phyloP scores from a whole-genome alignment of 1,139 yeast genomes.

The Suhomyces kunorum region DNA sequence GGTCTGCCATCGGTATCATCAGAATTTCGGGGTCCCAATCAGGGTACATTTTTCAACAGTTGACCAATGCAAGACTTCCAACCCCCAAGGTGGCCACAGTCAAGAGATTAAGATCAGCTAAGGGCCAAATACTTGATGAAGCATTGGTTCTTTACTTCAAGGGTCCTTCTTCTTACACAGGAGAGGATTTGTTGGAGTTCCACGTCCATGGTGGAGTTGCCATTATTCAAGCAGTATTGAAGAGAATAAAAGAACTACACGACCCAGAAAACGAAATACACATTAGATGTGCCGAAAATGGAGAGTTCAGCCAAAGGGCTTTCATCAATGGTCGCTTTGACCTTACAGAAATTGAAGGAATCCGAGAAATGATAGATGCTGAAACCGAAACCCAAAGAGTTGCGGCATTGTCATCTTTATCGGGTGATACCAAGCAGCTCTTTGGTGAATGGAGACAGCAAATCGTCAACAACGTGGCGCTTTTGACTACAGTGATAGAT shows the following conservation, averaged over 20 bases:
- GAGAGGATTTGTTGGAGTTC: slow-evolving; percentile 84
- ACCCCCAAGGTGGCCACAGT: slow-evolving; percentile 56
- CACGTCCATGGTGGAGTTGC: slow-evolving; percentile 96
- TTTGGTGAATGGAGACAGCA: slow-evolving; percentile 69
- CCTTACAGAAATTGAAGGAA: slow-evolving; percentile 87
- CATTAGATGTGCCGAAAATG: slow-evolving; percentile 85
- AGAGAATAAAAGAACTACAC: slow-evolving; percentile 59
- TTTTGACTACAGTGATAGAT: slow-evolving; percentile 85
- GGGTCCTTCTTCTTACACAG: slow-evolving; percentile 85
- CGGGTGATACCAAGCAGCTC: slow-evolving; percentile 59
- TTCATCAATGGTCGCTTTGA: slow-evolving; percentile 68
- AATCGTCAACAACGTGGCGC: slow-evolving; percentile 67
- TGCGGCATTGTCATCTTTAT: slow-evolving; percentile 71
- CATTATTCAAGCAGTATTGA: slow-evolving; percentile 66
- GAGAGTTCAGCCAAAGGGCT: slow-evolving; percentile 88
- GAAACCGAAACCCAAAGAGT: slow-evolving; percentile 88
- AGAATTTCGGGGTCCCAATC: slow-evolving; percentile 78
- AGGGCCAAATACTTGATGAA: slow-evolving; percentile 61
- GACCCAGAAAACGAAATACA: slow-evolving; percentile 37
- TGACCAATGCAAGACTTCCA: slow-evolving; percentile 52
- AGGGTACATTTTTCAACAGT: slow-evolving; percentile 37
- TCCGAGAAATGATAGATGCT: slow-evolving; percentile 86
- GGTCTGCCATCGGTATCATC: slow-evolving; percentile 85
- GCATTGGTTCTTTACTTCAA: slow-evolving; percentile 70
- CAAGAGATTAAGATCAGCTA: slow-evolving; percentile 51